Conservation (phyloP, 257 asterid genomes). For the Penstemon newberryi region DNA sequence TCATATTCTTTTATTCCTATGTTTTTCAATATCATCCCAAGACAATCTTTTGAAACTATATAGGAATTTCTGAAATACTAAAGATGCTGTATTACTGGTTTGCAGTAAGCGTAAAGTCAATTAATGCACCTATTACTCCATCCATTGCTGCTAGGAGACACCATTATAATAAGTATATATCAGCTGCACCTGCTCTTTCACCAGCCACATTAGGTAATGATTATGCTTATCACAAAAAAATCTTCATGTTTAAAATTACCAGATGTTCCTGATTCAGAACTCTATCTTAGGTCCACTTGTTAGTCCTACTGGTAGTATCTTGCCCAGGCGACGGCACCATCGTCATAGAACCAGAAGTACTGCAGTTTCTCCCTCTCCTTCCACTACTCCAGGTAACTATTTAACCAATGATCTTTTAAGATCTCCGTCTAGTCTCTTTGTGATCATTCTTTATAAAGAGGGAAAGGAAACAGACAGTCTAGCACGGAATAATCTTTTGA, state of each 20-base stretch:
- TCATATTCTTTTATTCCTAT: conserved; percentile 19
- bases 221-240: conserved; percentile 12
- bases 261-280: conserved; percentile 32
- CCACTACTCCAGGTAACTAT: conserved; percentile 61
- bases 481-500: conserved; percentile 7
- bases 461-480: neutral
- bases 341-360: conserved; percentile 42
- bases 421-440: neutral
- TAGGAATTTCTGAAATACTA: conserved; percentile 4
- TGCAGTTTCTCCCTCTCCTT: conserved; percentile 74
- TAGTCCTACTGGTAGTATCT: conserved; percentile 46
- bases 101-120: conserved; percentile 50
- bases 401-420: conserved; percentile 18
- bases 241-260: neutral
- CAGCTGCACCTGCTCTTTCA: conserved; percentile 61
- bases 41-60: neutral
- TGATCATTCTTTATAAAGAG: neutral
- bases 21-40: conserved; percentile 13
- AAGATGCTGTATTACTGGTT: conserved; percentile 21
- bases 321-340: conserved; percentile 47
- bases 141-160: conserved; percentile 36
- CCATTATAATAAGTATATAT: conserved; percentile 43
- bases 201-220: conserved; percentile 58
- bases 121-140: conserved; percentile 44
- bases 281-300: conserved; percentile 49